Evolutionary conservation across 164 flowering plant species (phyloP), one percentile per base, ranked within the genome.

Genomic region (Taxillus chinensis): DNA sequence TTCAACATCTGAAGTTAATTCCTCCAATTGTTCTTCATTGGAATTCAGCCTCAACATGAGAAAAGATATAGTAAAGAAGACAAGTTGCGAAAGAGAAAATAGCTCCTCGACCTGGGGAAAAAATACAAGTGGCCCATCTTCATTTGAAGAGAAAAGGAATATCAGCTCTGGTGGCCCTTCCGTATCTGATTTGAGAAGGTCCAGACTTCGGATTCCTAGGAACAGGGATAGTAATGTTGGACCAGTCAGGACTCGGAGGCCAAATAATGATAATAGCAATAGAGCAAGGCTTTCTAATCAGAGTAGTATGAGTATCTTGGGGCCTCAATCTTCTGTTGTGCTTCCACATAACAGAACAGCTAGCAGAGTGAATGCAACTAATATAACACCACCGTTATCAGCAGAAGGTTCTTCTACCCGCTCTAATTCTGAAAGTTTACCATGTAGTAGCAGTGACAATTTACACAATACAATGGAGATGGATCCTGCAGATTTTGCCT

Each of bases 181-280:
- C 17, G 71, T 74, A 54, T 56, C 81, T 59, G 85, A 78, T 63
- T 70, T 82, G 45, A 78, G 80, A 67, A 68, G 79, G 67, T 41
- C 73, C 46, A 80, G 79, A 71, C 72, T 67, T 66, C 65, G 71
- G 66, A 45, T 66, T 63, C 64, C 75, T 16, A 64, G 67, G 42
- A 48, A 8, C 14, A 70, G 72, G 61, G 75, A 74, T 45, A 70
- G 60, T 58, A 60, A 58, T 74, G 62, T 67, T 65, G 48, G 77
- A 58, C 78, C 86, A n/a, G 86, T 76, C 64, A 75, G 86, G 72
- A 77, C 81, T 41, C 68, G 78, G 57, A 83, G 82, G 68, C 54
- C 79, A 62, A 62, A 58, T 49, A 79, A 62, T 67, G 71, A 67
- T 13, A 75, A 73, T 17, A 57, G 69, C 7, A 27, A 27, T 27